Base-by-base conservation (phyloP, 306 rosid species). In the Hippophae rhamnoides region DNA sequence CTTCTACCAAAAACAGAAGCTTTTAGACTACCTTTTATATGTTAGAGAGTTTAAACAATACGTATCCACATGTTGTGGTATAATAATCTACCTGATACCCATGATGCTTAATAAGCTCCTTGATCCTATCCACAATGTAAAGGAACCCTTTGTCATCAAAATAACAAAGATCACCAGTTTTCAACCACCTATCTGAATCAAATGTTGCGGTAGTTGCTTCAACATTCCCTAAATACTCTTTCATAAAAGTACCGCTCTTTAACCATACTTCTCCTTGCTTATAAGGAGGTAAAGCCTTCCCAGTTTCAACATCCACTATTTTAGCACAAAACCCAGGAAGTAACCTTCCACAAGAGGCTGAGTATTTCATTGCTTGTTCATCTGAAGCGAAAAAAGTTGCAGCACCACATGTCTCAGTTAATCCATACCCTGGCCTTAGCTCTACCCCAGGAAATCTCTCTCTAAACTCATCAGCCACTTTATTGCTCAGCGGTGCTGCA, bases 81-180 rank as follows among this genome's bases (percentile, higher is more conserved):
- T 7, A 64, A 9, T 7, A 27, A 9, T 4, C 47, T 76, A 89
- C 97, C 90, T 90, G 98, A 60, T 79, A 90, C 0, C 98, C 98
- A 2, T 87, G 85, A 60, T 85, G 92, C 76, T 89, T 89, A 68
- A 89, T 89, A 56, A 89, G 95, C 79, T 89, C 97, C 73, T 89
- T 89, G 38, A 89, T 83, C 61, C 95, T 53, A 62, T 86, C 97
- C 45, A 83, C 86, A 25, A 89, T 70, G 69, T 69, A 72, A 47
- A 90, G 62, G 54, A 74, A 77, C 54, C 95, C 98, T 59, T 83
- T 74, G 42, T 78, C 89, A 26, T 90, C 89, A 56, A 87, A 71
- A 69, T 74, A 83, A 27, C 87, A 67, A 63, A 90, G 96, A 81
- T 90, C 98, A 31, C 98, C 96, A 6, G 96, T 90, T 60, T 47